These are phyloP conservation scores for Dendrobium chrysotoxum DNA, from an alignment of 106 monocot genomes.

Conservation along the genomic window DNA sequence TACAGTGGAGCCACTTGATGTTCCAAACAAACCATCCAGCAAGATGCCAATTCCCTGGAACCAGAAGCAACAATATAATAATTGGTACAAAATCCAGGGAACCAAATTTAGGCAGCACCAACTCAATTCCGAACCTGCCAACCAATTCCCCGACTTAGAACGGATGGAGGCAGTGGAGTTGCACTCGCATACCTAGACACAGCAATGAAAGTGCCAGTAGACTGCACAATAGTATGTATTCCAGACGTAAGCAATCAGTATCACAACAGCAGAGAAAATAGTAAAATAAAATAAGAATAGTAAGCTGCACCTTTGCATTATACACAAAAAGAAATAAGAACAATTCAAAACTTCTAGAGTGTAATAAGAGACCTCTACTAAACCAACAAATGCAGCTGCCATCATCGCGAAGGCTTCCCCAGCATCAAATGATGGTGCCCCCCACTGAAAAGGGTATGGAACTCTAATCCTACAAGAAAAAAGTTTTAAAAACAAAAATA, in stretches of 20 bases:
- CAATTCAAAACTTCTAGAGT: too few species aligned
- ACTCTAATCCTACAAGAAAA: slow-evolving; percentile 72
- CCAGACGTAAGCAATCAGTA: background rate
- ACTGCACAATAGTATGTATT: slow-evolving; percentile 1
- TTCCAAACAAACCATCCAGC: slow-evolving; percentile 43
- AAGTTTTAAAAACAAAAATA: too few species aligned
- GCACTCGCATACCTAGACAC: slow-evolving; percentile 50
- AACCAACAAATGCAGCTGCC: slow-evolving; percentile 91
- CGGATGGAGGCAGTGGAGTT: slow-evolving; percentile 60
- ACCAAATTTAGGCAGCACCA: background rate
- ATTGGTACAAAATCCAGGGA: background rate
- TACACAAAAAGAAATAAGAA: too few species aligned
- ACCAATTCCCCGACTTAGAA: background rate
- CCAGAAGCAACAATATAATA: background rate
- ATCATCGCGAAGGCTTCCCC: slow-evolving; percentile 99
- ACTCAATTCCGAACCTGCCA: background rate
- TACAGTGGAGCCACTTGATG: slow-evolving; percentile 81
- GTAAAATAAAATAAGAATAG: too few species aligned
- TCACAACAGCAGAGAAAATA: too few species aligned
- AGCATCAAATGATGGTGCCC: slow-evolving; percentile 93
- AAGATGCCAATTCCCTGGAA: background rate
- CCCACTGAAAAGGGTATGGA: slow-evolving; percentile 99
- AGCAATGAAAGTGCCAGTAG: background rate
- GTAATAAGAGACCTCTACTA: slow-evolving; percentile 61
- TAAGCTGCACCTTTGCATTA: too few species aligned